Percentiles rank a stretch among this genome's conserved stretches.
Evolutionary conservation across 805 yeast species (phyloP).

Genomic region (Wickerhamiella siamensis): DNA sequence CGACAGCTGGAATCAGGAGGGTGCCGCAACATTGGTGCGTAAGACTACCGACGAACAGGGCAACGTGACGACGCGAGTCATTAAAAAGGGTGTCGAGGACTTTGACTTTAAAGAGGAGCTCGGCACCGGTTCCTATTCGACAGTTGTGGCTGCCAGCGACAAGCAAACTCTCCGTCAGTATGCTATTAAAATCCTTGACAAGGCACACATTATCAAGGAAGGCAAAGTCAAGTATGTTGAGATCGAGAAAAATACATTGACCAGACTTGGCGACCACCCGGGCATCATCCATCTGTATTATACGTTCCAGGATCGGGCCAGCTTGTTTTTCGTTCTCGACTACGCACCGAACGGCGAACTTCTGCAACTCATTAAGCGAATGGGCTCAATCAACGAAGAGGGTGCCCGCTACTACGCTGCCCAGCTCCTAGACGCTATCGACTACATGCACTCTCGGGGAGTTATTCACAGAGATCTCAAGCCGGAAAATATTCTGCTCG

Average conservation of each 20-base stretch:
- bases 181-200: slow-evolving; percentile 84
- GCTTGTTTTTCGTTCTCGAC: slow-evolving; percentile 82
- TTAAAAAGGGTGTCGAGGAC: slow-evolving; percentile 52
- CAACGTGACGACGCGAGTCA: slow-evolving; percentile 36
- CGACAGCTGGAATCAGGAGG: slow-evolving; percentile 2
- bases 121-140: slow-evolving; percentile 94
- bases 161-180: slow-evolving; percentile 56
- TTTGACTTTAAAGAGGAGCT: slow-evolving; percentile 77
- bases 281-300: slow-evolving; percentile 85
- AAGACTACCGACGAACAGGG: slow-evolving; percentile 26
- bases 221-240: slow-evolving; percentile 90
- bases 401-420: slow-evolving; percentile 69
- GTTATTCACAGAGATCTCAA: slow-evolving; percentile 88
- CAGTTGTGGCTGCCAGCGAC: slow-evolving; percentile 79
- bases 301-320: slow-evolving; percentile 85
- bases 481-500: slow-evolving; percentile 83
- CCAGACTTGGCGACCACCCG: slow-evolving; percentile 80
- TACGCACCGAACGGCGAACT: slow-evolving; percentile 94
- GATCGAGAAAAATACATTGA: slow-evolving; percentile 82
- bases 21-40: slow-evolving; percentile 15
- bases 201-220: slow-evolving; percentile 85
- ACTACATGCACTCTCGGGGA: slow-evolving; percentile 77
- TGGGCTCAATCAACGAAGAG: slow-evolving; percentile 60
- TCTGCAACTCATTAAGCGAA: slow-evolving; percentile 46
- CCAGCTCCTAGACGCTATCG: slow-evolving; percentile 82